These are phyloP conservation scores for Suhomyces emberorum DNA, from an alignment of 805 yeast genomes.

Conservation along the genomic window DNA sequence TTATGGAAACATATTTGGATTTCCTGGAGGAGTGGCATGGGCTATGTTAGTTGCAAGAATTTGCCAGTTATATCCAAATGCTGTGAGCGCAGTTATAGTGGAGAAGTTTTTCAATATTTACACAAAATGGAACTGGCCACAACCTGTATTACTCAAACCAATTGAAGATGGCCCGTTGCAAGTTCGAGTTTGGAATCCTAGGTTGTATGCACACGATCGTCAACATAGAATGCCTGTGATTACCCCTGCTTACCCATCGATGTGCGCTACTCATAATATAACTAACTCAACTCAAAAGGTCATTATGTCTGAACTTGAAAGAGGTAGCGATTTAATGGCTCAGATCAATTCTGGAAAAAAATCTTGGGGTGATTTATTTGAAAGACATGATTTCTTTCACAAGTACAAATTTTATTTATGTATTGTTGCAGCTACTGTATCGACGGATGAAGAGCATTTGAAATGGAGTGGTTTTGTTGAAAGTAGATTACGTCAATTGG, in stretches of 20 bases:
- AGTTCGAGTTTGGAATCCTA: constrained; percentile 96
- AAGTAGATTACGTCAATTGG: constrained; percentile 75
- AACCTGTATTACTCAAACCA: constrained; percentile 87
- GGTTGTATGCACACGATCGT: constrained; percentile 82
- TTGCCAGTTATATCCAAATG: constrained; percentile 94
- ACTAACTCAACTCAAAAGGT: constrained; percentile 83
- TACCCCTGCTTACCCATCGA: constrained; percentile 96
- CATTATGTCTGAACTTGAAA: constrained; percentile 70
- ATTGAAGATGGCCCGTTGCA: constrained; percentile 97
- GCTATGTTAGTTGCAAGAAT: constrained; percentile 98
- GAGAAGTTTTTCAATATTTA: constrained; percentile 84
- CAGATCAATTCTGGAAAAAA: constrained; percentile 62
- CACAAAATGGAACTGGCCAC: constrained; percentile 96
- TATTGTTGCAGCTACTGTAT: constrained; percentile 72
- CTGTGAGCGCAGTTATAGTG: constrained; percentile 89
- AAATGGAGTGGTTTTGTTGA: constrained; percentile 95
- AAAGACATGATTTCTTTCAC: constrained; percentile 77
- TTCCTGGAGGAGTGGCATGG: constrained; percentile 99
- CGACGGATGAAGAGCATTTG: constrained; percentile 74
- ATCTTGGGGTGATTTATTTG: constrained; percentile 73
- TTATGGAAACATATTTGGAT: constrained; percentile 92
- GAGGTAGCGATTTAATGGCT: constrained; percentile 71
- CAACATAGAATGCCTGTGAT: constrained; percentile 95
- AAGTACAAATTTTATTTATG: constrained; percentile 85
- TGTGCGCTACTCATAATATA: constrained; percentile 98